These are phyloP conservation scores for Barbarea vulgaris DNA, from an alignment of 345 rosid species.

Conservation along the genomic window DNA sequence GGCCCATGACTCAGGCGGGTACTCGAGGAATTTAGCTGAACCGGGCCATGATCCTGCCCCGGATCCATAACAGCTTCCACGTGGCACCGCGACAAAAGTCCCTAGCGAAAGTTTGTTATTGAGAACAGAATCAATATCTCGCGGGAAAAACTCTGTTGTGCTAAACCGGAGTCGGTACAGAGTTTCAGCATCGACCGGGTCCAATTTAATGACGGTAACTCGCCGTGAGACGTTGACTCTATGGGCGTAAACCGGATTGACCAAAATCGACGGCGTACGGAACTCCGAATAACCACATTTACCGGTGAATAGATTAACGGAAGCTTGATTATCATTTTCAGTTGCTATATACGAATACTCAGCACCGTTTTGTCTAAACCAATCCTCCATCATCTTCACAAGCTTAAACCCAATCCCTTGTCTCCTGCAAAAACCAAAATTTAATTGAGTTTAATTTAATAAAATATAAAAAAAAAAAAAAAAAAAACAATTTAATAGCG, in stretches of 20 bases:
- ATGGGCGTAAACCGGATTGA: slow-evolving; percentile 91
- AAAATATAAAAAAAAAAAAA: no score
- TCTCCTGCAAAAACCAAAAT: slow-evolving; percentile 53
- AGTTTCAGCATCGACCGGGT: slow-evolving; percentile 61
- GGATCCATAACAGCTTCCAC: slow-evolving; percentile 49
- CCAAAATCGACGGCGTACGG: slow-evolving; percentile 84
- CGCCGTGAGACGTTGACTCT: slow-evolving; percentile 46
- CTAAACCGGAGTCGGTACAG: slow-evolving; percentile 78
- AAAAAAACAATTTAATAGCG: no score
- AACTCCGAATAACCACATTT: slow-evolving; percentile 89
- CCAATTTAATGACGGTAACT: slow-evolving; percentile 50
- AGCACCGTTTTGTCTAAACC: slow-evolving; percentile 86
- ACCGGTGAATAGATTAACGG: slow-evolving; percentile 74
- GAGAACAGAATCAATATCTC: slow-evolving; percentile 84
- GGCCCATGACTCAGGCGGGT: slow-evolving; percentile 92
- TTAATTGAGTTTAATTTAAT: neutral
- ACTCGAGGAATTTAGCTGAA: slow-evolving; percentile 55
- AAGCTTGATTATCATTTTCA: slow-evolving; percentile 84
- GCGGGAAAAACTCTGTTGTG: slow-evolving; percentile 95
- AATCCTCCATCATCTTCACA: slow-evolving; percentile 64
- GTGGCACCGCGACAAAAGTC: slow-evolving; percentile 82
- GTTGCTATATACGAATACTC: slow-evolving; percentile 93
- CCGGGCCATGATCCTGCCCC: slow-evolving; percentile 64
- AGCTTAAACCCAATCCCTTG: slow-evolving; percentile 83
- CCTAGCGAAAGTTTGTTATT: slow-evolving; percentile 73